Evolutionary conservation across 139 green algal species (phyloP), one percentile per base, ranked within the genome.

Genomic region (Chlorella sp.): DNA sequence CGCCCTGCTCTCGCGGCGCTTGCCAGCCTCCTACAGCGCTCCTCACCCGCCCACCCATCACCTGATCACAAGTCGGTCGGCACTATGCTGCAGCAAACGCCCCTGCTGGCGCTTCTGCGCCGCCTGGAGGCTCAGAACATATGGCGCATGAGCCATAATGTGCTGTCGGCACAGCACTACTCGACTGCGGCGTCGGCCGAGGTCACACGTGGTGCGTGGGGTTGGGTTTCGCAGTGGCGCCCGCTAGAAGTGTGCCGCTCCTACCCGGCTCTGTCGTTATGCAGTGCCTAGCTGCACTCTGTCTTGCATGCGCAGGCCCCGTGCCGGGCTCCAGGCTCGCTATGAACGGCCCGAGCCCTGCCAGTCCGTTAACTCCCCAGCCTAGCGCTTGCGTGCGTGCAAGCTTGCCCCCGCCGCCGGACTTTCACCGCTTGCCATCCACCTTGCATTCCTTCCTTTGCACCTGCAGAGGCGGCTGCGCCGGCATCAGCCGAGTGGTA

Each of bases 81-180:
- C 83, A 42, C 9, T 7, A 86, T 86, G 82, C 7, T 77, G 22
- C 34, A 75, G 26, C 86, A 90, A 66, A 82, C 90, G 42, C 85
- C 90, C 24, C 77, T 92, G 15, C 66, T 92, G 80, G 42, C 64
- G 53, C 66, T 92, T 28, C 66, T 92, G 40, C 80, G 90, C 26
- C 80, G 86, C 30, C 86, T 92, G 53, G 90, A 92, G 68, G 90
- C 86, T 28, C 85, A 93, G 75, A 91, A 91, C 61, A 88, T 93
- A 71, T 93, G 91, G 91, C 85, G 91, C 39, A 84, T 91, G 81
- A 90, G 81, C 36, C 85, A 89, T 24, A 89, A 68, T 34, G 73
- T 88, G 71, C 61, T 88, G 42, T 64, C 66, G n/a, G 34, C 61
- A 79, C 87, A 90, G 78, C 87, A 81, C 24, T 66, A 82, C 30